Evolutionary conservation across 139 green algal genomes (phyloP).

Genomic region (Pleodorina starrii): DNA sequence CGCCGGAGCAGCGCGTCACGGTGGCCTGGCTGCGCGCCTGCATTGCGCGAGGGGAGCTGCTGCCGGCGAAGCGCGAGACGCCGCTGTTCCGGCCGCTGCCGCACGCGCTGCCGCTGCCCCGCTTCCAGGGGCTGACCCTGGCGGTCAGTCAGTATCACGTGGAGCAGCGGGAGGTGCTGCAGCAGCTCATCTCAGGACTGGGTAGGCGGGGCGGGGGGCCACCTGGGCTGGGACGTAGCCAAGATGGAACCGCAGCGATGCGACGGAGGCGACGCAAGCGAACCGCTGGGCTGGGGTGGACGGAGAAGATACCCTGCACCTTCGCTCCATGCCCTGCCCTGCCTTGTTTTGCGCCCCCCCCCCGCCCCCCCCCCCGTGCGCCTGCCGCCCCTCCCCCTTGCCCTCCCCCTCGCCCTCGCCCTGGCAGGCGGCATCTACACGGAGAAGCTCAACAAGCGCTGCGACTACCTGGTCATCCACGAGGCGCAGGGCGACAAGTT

Average conservation of each 20-base stretch:
- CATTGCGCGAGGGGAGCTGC: neutral
- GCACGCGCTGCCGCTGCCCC: neutral
- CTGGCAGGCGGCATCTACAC: conserved; percentile 38
- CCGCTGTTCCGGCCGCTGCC: conserved; percentile 31
- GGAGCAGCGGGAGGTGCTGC: conserved; percentile 26
- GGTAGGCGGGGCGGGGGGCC: neutral
- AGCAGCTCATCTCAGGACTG: conserved; percentile 20
- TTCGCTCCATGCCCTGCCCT: too few relatives aligned
- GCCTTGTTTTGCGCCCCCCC: too few relatives aligned
- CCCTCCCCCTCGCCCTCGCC: too few relatives aligned
- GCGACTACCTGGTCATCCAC: conserved; percentile 23
- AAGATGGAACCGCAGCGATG: too few relatives aligned
- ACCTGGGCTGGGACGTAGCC: too few relatives aligned
- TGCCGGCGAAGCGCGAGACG: conserved; percentile 11
- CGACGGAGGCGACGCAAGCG: too few relatives aligned
- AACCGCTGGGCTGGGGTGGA: too few relatives aligned
- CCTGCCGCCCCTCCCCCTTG: too few relatives aligned
- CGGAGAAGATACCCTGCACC: too few relatives aligned
- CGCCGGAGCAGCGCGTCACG: conserved; percentile 28
- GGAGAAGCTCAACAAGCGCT: conserved; percentile 26
- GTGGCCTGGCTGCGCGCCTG: conserved; percentile 20
- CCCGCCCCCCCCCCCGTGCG: too few relatives aligned
- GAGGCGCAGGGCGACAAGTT: conserved; percentile 28
- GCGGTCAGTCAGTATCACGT: conserved; percentile 29
- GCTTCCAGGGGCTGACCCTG: neutral